Conservation (phyloP, 2,329 filamentous ascomycete species). For the Colletotrichum abscissum region DNA sequence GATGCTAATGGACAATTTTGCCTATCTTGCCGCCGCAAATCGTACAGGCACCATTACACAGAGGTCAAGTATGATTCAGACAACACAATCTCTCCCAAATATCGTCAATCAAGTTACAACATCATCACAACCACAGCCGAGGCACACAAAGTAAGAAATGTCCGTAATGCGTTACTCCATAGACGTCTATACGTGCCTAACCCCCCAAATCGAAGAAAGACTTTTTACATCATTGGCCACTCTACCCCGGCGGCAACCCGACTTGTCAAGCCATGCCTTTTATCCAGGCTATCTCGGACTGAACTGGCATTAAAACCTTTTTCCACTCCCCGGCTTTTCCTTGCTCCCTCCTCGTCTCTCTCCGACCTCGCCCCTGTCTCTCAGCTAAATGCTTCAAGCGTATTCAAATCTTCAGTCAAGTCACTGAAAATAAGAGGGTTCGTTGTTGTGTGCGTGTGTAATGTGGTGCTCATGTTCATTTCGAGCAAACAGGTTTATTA, state of each 20-base stretch:
- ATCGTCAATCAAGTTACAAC: neutral
- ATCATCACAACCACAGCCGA: too few relatives aligned
- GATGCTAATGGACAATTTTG: too few relatives aligned
- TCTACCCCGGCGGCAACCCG: slow-evolving; percentile 17
- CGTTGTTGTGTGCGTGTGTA: neutral
- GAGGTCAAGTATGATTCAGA: too few relatives aligned
- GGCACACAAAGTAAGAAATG: slow-evolving; percentile 18
- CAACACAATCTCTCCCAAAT: neutral
- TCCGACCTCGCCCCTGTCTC: neutral
- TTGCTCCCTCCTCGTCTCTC: neutral
- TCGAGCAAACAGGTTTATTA: neutral
- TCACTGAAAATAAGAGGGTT: neutral
- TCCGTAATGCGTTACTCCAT: slow-evolving; percentile 37
- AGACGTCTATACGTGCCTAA: slow-evolving; percentile 34
- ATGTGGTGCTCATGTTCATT: neutral
- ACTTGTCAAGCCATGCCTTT: slow-evolving; percentile 29
- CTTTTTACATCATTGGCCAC: slow-evolving; percentile 36
- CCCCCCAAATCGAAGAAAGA: slow-evolving; percentile 30
- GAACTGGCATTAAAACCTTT: slow-evolving; percentile 17
- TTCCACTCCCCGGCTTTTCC: neutral
- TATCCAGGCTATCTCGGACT: slow-evolving; percentile 19
- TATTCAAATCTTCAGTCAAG: neutral
- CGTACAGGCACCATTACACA: too few relatives aligned
- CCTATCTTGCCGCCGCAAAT: too few relatives aligned
- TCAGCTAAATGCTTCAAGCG: neutral